phyloP scores from a whole-genome alignment of 1,139 yeast genomes.

The Geotrichum macrosporum region DNA sequence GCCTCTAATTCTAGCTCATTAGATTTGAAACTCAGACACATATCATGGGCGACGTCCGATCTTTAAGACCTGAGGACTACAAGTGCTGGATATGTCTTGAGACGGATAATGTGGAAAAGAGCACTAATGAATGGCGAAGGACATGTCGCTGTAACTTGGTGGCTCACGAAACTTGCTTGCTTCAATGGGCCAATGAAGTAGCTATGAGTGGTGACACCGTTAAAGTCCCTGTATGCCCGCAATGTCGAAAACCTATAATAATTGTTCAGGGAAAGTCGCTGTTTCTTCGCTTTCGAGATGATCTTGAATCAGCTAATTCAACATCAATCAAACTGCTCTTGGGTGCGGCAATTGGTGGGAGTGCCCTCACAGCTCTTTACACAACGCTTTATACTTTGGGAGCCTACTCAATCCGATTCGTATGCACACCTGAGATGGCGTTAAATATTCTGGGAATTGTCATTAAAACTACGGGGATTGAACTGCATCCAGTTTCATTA shows the following conservation, averaged over 20 bases:
- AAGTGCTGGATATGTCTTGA: conserved; percentile 49
- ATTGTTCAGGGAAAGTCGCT: conserved; percentile 31
- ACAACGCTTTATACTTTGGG: conserved; percentile 37
- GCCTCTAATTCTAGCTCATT: neutral
- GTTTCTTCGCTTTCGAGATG: conserved; percentile 30
- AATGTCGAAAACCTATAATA: conserved; percentile 41
- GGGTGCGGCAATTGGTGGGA: conserved; percentile 32
- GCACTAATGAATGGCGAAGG: conserved; percentile 37
- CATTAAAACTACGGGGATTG: conserved; percentile 24
- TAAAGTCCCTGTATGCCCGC: conserved; percentile 42
- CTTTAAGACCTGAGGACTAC: conserved; percentile 16
- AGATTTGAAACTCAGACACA: neutral
- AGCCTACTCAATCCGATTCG: conserved; percentile 36
- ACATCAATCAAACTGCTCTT: conserved; percentile 28
- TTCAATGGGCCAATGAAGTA: conserved; percentile 44
- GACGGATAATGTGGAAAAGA: conserved; percentile 35
- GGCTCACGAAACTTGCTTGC: conserved; percentile 45
- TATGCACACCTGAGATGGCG: conserved; percentile 35
- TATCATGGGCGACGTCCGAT: conserved; percentile 10
- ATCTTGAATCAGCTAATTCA: conserved; percentile 28
- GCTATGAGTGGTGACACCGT: conserved; percentile 29
- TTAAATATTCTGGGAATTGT: conserved; percentile 31
- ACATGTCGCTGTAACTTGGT: conserved; percentile 43
- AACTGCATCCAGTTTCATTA: conserved; percentile 26
- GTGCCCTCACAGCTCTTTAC: conserved; percentile 31